phyloP scores from a whole-genome alignment of 2,329 filamentous ascomycete species.

The Beauveria australis region DNA sequence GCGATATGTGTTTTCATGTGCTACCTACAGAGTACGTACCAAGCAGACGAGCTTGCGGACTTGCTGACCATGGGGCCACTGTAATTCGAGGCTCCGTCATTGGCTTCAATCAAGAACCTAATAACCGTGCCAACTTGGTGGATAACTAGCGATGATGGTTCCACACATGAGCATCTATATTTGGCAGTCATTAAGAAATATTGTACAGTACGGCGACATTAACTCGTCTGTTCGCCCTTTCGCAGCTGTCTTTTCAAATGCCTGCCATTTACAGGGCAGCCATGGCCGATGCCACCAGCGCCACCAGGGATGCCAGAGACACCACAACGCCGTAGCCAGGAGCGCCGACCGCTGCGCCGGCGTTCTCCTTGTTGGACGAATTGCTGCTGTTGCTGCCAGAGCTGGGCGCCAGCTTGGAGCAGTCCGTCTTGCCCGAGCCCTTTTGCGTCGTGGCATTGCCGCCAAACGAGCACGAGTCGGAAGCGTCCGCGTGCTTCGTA shows the following conservation, averaged over 20 bases:
- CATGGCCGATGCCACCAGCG: conserved; percentile 42
- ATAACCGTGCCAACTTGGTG: background rate
- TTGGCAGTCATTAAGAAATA: background rate
- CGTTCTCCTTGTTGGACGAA: conserved; percentile 11
- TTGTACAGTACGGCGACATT: background rate
- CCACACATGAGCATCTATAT: background rate
- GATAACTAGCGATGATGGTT: background rate
- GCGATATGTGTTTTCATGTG: background rate
- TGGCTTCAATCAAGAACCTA: background rate
- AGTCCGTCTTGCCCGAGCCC: conserved; percentile 34
- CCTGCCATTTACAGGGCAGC: conserved; percentile 37
- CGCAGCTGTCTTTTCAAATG: background rate
- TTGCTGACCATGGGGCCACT: background rate
- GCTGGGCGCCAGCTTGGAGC: conserved; percentile 37
- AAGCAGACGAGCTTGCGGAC: background rate
- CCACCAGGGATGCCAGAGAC: conserved; percentile 25
- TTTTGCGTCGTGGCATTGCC: conserved; percentile 54
- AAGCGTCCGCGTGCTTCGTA: conserved; percentile 42
- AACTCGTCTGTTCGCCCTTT: background rate
- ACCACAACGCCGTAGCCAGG: conserved; percentile 28
- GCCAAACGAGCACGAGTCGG: conserved; percentile 61
- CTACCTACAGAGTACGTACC: no score
- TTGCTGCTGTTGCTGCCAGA: conserved; percentile 13
- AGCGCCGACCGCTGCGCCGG: conserved; percentile 28
- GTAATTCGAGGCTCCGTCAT: conserved; percentile 1